Evolutionary conservation across 495 filamentous ascomycete genomes (phyloP), one percentile per base, ranked within the genome.

Genomic region (Polyplosphaeria fusca): DNA sequence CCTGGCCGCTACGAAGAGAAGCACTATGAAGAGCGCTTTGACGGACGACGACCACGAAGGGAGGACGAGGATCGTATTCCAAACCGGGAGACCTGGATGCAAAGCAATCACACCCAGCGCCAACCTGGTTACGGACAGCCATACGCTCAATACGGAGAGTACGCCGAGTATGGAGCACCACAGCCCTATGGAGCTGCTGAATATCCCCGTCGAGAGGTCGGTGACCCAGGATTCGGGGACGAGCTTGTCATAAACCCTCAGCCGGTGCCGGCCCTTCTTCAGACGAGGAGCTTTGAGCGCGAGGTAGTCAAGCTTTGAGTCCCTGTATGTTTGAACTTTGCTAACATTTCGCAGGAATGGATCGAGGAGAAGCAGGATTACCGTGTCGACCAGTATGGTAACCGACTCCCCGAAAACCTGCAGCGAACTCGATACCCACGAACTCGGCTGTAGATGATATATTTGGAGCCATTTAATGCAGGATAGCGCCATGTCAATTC

Each of bases 1-100:
- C 58, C 50, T 30, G 45, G 26, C 18, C 28, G 38, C 37, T 50
- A 49, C 28, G 58, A 61, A n/a, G 58, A 61, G 24, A 43, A 40
- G 43, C 58, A 47, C 38, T 61, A 61, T 23, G 58, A 61, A 30
- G 58, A 61, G 39, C 50, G 58, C 27, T 45, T 48, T 26, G 52
- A 39, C 32, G 30, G 26, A 39, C 19, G n/a, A 12, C 43, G 19
- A 61, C 14, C 49, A 42, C 39, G 39, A 5, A 32, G 19, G 32
- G 44, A 16, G 49, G 57, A 38, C 48, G 58, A 61, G 39, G 58
- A 55, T 48, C 58, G 51, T 20, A 51, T 55, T 11, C 58, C 50
- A 3, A 44, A 61, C 19, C 58, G 58, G 26, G 50, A 55, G 32
- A 55, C 58, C 4, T 61, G 18, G 18, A 61, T 61, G 58, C 43